A percentile compares a stretch with the other conserved stretches of the same genome.
These are phyloP conservation scores for Plantago elongata DNA, from an alignment of 257 asterid species.

Conservation along the genomic window DNA sequence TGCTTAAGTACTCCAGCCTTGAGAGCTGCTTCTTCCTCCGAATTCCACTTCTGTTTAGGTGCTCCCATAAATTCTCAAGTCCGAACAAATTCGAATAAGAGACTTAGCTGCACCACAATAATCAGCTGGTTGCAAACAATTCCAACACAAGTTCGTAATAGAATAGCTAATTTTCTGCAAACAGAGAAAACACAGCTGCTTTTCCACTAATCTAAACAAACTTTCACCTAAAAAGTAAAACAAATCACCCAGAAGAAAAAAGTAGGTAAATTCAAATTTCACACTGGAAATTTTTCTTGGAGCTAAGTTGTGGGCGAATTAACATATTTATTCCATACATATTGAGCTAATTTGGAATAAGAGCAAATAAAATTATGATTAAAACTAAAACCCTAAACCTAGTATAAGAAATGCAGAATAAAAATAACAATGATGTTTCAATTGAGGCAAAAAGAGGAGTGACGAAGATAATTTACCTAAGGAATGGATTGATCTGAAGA, in stretches of 20 bases:
- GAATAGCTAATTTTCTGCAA: not conserved
- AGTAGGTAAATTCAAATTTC: not conserved
- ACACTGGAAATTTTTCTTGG: not conserved
- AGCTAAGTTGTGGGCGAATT: not conserved
- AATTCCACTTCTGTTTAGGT: constrained; percentile 76
- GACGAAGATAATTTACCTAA: too few relatives aligned
- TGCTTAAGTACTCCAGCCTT: constrained; percentile 73
- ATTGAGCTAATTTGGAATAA: not conserved
- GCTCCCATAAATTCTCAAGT: constrained; percentile 47
- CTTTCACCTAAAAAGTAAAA: not conserved
- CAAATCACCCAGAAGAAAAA: not conserved
- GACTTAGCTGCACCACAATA: not conserved
- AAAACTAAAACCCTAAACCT: constrained; percentile 22
- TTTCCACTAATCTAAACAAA: not conserved
- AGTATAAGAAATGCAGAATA: not conserved
- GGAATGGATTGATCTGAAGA: too few relatives aligned
- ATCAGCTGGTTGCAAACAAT: not conserved
- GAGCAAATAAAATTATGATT: not conserved
- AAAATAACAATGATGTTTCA: not conserved
- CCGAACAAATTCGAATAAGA: too few relatives aligned
- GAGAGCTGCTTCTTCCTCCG: constrained; percentile 82
- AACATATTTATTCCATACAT: not conserved
- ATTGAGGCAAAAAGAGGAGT: not conserved
- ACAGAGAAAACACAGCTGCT: not conserved
- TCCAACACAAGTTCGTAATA: not conserved